Evolutionary conservation across 257 asterid species (phyloP), one percentile per base, ranked within the genome.

Genomic region (Solanum bukasovii): DNA sequence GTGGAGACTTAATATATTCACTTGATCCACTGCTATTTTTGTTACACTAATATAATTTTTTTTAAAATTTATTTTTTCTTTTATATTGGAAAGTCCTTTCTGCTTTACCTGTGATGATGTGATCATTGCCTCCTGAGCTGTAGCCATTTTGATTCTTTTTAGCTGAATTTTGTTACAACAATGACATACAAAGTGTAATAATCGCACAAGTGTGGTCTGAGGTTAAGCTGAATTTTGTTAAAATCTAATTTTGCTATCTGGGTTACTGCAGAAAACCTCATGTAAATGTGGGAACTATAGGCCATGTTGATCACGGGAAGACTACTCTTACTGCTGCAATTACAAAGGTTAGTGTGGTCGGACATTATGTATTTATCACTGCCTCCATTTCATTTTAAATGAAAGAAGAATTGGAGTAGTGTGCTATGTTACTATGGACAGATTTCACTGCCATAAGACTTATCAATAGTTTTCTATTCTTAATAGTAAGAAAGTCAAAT

Each of bases 291-390:
- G 99, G 99, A 89, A 97, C 99, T 73, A 97, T 97, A 88, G 99
- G 99, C 38, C 99, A 97, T 40, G 99, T 97, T 91, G 99, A 97
- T 94, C 99, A 97, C 86, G 99, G 99, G 73, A 97, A 95, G 92
- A 97, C 99, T 83, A 97, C 99, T 25, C 89, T 97, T 73, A 97
- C 99, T 81, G 99, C 99, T 21, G 98, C 99, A 63, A 97, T 97
- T 87, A 97, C 99, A 49, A 95, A 89, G 98, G 99, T 96, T 46
- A 49, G 84, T 59, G 13, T 9, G 40, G 38, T 81, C 2, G 16
- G 70, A 5, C 27, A 1, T 49, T 44, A 14, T 52, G 29, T n/a
- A 11, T 61, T 83, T 14, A 34, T 61, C 33, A 44, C 20, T 87
- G 33, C 61, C 29, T 9, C 40, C 25, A 56, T 27, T 82, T 16